Base-by-base conservation (phyloP, 1,284 basidiomycete species). In the Heliocybe sulcata region DNA sequence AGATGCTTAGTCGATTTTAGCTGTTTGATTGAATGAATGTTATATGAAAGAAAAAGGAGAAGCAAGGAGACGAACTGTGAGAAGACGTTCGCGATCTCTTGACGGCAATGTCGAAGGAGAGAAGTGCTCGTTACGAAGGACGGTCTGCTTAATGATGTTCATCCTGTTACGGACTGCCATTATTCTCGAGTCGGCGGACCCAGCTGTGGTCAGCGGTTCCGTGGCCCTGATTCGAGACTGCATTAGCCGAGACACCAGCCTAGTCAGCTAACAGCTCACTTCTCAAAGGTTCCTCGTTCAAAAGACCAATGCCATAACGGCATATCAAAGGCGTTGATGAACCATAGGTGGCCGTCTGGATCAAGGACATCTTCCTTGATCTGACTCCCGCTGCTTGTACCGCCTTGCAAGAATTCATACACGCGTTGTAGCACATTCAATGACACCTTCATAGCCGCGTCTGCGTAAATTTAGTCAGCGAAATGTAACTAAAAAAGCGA, bases 1-100 rank as follows among this genome's bases (percentile, higher is more conserved):
- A 99, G 77, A 66, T 99, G 96, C 69, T 98, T 97, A 3, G 94
- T 99, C 1, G 96, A 96, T 60, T 90, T 94, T 22, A 99, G 76
- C 92, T 96, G 61, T 49, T 55, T 55, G 53, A 6, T 6, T 8
- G 53, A 52, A 29, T 16, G 53, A 53, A 56, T 25, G 55, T 26
- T 33, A 35, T 45, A 31, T 47, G 16, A 12, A 27, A 57, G 38
- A 54, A 57, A 55, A 48, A 8, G 2, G 42, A 49, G 9, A 19
- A 20, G 2, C 45, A 48, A 10, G 27, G n/a, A 45, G 29, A 63
- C 82, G 59, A 63, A 91, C 91, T 60, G 94, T 96, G 51, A 97
- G 82, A 54, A 96, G 85, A 57, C 84, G 84, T 56, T 88, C 84
- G 51, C 92, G 76, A 69, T 96, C 90, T 56, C 85, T 81, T 23